Base-by-base conservation (phyloP, 768 basidiomycete species). In the Macrolepiota fuliginosa region DNA sequence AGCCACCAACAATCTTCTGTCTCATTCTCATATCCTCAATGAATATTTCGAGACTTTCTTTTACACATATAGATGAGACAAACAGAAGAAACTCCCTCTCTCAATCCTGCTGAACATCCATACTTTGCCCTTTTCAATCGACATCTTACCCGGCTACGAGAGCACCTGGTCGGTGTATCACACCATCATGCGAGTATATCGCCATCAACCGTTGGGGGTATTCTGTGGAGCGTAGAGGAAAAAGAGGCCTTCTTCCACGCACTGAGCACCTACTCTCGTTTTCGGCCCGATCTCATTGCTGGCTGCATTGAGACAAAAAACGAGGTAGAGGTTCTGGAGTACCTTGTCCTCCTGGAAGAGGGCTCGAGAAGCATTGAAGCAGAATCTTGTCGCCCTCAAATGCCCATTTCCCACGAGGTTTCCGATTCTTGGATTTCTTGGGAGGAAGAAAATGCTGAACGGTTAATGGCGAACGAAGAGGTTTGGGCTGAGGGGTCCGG, bases 211-310 rank as follows among this genome's bases (percentile, higher is more conserved):
- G 36, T 64, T 25, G 60, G 39, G 35, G 65, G 19, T 66, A 73
- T 79, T 40, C 78, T 74, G 61, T 94, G 92, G 92, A 85, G 87
- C 3, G 70, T 79, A 0, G 65, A 73, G n/a, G 93, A 95, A 68
- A 88, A 90, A 63, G 78, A 85, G 27, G 64, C 69, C 0, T 91
- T 94, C 73, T 94, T 93, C 71, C 88, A 84, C 70, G 87, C 82
- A 0, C 71, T 94, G 22, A 73, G 81, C 27, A 70, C 86, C 1
- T 76, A 90, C 72, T 94, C 92, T 19, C 81, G 89, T 25, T 78
- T 89, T 46, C 76, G 91, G 22, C 89, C 91, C 0, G 93, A 94
- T 71, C 80, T 94, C 51, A 88, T 95, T 54, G 85, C 91, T 0
- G 78, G 75, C 4, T 81, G 81, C 53, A 75, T 94, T n/a, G 77